A percentile compares a stretch with the other conserved stretches of the same genome.
These are phyloP conservation scores for Paramecium tetraurelia DNA, from an alignment of 73 alveolate species.

Conservation along the genomic window DNA sequence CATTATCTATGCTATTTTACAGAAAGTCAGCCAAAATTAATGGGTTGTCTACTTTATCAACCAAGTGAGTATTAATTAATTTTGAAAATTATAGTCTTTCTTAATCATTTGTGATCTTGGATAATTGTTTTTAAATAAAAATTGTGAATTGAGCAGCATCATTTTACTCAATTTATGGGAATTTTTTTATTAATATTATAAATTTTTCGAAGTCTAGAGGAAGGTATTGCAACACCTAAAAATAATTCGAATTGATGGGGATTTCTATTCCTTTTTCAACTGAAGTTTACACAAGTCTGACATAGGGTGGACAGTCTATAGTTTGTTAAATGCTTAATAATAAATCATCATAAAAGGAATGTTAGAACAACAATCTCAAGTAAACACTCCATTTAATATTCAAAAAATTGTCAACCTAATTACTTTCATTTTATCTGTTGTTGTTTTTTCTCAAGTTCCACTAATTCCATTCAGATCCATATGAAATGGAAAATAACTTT, in stretches of 20 bases:
- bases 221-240: background rate
- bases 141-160: background rate
- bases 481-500: background rate
- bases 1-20: background rate
- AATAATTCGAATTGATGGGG: background rate
- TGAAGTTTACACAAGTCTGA: background rate
- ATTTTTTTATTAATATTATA: background rate
- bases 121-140: background rate
- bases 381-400: conserved; percentile 36
- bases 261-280: background rate
- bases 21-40: conserved; percentile 14
- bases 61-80: background rate
- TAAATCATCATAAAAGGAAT: background rate
- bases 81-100: background rate
- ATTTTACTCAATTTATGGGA: background rate
- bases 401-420: background rate
- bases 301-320: conserved; percentile 12
- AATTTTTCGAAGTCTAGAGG: background rate
- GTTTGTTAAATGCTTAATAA: background rate
- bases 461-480: conserved; percentile 27
- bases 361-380: background rate
- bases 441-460: background rate
- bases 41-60: conserved; percentile 41
- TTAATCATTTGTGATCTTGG: background rate
- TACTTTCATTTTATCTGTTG: background rate